Evolutionary conservation across 169 alveolate species (phyloP).

Genomic region (Plasmodium falciparum): DNA sequence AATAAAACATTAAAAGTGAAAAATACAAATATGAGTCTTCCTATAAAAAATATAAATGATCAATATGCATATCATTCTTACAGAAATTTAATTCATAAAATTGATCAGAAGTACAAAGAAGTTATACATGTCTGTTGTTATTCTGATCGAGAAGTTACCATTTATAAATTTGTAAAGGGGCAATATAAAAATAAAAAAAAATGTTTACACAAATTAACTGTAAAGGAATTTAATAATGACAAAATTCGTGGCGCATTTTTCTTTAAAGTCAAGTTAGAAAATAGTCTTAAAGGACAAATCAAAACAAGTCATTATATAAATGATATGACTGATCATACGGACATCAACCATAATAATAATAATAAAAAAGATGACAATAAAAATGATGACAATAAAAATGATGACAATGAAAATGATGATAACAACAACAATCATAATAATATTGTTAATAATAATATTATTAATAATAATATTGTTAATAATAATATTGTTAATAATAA

Average conservation of each 20-base stretch:
- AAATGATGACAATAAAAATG: background rate
- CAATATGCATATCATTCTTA: constrained; percentile 58
- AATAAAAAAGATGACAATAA: background rate
- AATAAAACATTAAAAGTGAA: constrained; percentile 33
- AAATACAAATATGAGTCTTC: constrained; percentile 69
- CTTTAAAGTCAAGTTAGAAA: constrained; percentile 9
- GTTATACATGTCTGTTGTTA: constrained; percentile 73
- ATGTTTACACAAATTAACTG: constrained; percentile 24
- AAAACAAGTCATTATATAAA: background rate
- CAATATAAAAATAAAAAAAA: constrained; percentile 45
- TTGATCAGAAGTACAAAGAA: constrained; percentile 30
- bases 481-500: background rate
- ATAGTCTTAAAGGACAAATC: background rate
- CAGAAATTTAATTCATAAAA: constrained; percentile 17
- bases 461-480: background rate
- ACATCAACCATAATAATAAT: background rate
- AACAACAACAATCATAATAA: background rate
- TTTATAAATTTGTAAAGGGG: constrained; percentile 66
- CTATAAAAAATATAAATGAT: constrained; percentile 15
- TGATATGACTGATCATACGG: background rate
- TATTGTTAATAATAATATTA: background rate
- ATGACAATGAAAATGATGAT: background rate
- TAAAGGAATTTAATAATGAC: constrained; percentile 31
- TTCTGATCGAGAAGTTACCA: constrained; percentile 21
- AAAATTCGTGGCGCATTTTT: constrained; percentile 45